Conservation (phyloP, 371 early-diverging fungal species). For the Rhizopus sp. region DNA sequence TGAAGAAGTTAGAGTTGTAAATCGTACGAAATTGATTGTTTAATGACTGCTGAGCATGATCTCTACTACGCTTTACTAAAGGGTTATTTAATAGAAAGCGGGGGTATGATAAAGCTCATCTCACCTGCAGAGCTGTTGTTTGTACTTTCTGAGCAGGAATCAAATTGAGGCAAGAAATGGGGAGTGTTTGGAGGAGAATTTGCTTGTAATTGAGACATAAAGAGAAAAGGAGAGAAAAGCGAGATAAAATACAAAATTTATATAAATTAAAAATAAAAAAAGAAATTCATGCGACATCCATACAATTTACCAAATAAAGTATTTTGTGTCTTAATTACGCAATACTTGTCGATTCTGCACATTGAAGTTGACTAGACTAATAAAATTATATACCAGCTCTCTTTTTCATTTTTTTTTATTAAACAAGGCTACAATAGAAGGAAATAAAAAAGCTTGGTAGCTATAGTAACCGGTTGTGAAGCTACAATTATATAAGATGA, state of each 20-base stretch:
- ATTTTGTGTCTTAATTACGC: constrained; percentile 3
- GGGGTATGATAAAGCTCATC: neutral
- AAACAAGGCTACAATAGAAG: no score
- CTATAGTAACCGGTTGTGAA: no score
- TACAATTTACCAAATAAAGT: neutral
- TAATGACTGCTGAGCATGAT: neutral
- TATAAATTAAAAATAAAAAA: neutral
- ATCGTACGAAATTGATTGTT: neutral
- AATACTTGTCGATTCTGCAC: neutral
- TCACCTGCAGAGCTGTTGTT: neutral
- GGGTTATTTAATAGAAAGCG: neutral
- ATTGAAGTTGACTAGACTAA: no score
- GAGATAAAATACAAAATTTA: constrained; percentile 1
- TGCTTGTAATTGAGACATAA: neutral
- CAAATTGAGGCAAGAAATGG: neutral
- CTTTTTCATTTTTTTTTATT: neutral
- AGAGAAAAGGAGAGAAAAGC: neutral
- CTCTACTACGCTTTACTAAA: constrained; percentile 1
- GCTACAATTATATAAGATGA: no score
- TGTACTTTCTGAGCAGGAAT: neutral
- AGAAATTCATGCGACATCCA: constrained; percentile 1
- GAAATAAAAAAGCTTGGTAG: no score
- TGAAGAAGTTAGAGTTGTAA: no score
- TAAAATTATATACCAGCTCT: neutral
- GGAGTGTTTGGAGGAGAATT: neutral